Conservation (phyloP, 306 rosid species). For the Gynostemma pentaphyllum region DNA sequence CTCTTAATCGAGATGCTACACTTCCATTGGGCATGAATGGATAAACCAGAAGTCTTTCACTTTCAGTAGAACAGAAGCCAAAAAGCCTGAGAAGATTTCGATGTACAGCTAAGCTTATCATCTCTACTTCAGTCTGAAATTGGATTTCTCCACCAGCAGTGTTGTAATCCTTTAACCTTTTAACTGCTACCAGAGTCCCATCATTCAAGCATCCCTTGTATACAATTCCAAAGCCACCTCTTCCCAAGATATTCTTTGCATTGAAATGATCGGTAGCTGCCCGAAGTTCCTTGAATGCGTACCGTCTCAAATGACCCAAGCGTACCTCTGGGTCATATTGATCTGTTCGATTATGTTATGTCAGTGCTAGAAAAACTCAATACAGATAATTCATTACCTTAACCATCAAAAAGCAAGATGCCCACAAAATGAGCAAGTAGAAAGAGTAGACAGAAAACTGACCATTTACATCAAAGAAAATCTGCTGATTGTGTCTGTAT, state of each 20-base stretch:
- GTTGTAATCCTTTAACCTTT: slow-evolving; percentile 86
- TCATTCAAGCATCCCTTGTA: slow-evolving; percentile 77
- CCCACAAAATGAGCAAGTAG: not conserved
- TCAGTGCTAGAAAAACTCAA: slow-evolving; percentile 9
- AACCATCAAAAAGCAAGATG: not conserved
- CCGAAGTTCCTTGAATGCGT: slow-evolving; percentile 83
- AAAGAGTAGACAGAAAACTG: slow-evolving; percentile 14
- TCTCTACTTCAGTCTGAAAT: slow-evolving; percentile 98
- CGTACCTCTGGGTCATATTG: slow-evolving; percentile 96
- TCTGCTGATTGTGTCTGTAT: slow-evolving; percentile 78
- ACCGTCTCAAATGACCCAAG: slow-evolving; percentile 87
- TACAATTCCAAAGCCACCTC: slow-evolving; percentile 98
- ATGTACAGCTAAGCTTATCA: slow-evolving; percentile 92
- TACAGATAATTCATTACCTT: no score
- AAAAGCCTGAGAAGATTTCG: slow-evolving; percentile 84
- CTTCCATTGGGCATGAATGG: slow-evolving; percentile 97
- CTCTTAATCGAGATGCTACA: slow-evolving; percentile 87
- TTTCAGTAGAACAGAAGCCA: slow-evolving; percentile 90
- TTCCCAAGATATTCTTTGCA: slow-evolving; percentile 86
- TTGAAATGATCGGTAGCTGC: slow-evolving; percentile 92
- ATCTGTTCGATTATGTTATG: slow-evolving; percentile 35
- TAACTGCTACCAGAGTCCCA: slow-evolving; percentile 83
- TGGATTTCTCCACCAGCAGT: slow-evolving; percentile 94
- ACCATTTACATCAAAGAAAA: slow-evolving; percentile 96
- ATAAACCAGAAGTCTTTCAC: slow-evolving; percentile 90